Base-by-base conservation (phyloP, 2,329 filamentous ascomycete species). In the Albophoma yamanashiensis region DNA sequence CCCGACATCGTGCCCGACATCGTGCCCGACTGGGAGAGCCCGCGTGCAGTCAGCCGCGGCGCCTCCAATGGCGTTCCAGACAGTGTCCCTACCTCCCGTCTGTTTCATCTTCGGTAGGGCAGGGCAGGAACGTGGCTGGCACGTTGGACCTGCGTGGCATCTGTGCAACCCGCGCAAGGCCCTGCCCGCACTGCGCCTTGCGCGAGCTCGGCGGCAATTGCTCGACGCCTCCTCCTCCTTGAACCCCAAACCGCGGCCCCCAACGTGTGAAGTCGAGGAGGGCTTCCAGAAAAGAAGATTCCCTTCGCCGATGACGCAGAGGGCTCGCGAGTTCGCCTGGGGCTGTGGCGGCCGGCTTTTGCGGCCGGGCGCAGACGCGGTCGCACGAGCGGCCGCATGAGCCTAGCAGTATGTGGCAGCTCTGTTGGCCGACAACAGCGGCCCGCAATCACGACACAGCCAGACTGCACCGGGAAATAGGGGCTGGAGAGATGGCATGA, bases 261-360 rank as follows among this genome's bases (percentile, higher is more conserved):
- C 7, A 5, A 31, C 5, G 8, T 34, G 27, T 17, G 14, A 9
- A 27, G 14, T 31, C 12, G 7, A 15, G 12, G 6, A 27, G n/a
- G n/a, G 25, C 47, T 52, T 52, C 27, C 17, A 52, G 27, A n/a
- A 34, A 17, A 7, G 4, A 20, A 3, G 11, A 31, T 34, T n/a
- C 12, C 17, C 27, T n/a, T 11, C 9, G 15, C 27, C 20, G 47
- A 17, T n/a, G 47, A 34, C 47, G 27, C 34, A 12, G 47, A 4
- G 17, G 15, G 4, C n/a, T 4, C 39, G 22, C 31, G 36, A 31
- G n/a, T 43, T 22, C 17, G 34, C 39, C 25, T 40, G 52, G 11
- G 55, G 55, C 55, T 60, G 59, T 57, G 55, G 38, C 58, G 60
- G 60, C 52, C 60, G 60, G 52, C 42, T 58, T 12, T 61, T 56